Evolutionary conservation across 2,329 filamentous ascomycete species (phyloP).

Genomic region (Fusarium heterosporum): DNA sequence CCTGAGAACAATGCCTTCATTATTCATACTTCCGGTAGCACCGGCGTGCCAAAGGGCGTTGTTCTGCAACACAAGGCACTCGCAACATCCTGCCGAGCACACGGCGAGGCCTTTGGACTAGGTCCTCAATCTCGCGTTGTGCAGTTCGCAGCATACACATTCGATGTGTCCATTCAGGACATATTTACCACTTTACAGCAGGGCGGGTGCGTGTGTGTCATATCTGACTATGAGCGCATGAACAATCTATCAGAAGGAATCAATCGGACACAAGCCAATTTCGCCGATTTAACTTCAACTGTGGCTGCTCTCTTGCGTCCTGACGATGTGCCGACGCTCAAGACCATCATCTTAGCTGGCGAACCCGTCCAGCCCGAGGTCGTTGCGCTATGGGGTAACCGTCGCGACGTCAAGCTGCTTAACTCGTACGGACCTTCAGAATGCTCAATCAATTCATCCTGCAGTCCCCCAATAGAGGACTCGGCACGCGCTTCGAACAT

Average conservation of each 20-base stretch:
- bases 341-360: slow-evolving; percentile 12
- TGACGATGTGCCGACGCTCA: slow-evolving; percentile 12
- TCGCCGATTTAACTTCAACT: slow-evolving; percentile 13
- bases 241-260: slow-evolving; percentile 11
- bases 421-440: slow-evolving; percentile 13
- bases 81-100: slow-evolving; percentile 30
- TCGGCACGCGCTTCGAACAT: slow-evolving; percentile 10
- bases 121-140: slow-evolving; percentile 10
- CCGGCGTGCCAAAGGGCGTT: slow-evolving; percentile 59
- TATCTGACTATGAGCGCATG: slow-evolving; percentile 12
- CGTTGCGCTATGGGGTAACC: slow-evolving; percentile 11
- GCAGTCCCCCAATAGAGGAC: slow-evolving; percentile 10
- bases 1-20: slow-evolving; percentile 14
- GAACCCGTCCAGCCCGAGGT: slow-evolving; percentile 9
- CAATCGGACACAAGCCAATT: slow-evolving; percentile 10
- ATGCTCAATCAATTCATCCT: slow-evolving; percentile 13
- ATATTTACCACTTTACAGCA: slow-evolving; percentile 8
- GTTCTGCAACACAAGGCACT: slow-evolving; percentile 41
- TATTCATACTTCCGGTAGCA: slow-evolving; percentile 16
- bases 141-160: slow-evolving; percentile 9
- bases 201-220: slow-evolving; percentile 8
- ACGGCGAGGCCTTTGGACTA: slow-evolving; percentile 6
- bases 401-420: slow-evolving; percentile 11
- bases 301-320: slow-evolving; percentile 12
- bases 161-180: slow-evolving; percentile 8